Base-by-base conservation (phyloP, 1,139 yeast species). In the Candida gigantensis region DNA sequence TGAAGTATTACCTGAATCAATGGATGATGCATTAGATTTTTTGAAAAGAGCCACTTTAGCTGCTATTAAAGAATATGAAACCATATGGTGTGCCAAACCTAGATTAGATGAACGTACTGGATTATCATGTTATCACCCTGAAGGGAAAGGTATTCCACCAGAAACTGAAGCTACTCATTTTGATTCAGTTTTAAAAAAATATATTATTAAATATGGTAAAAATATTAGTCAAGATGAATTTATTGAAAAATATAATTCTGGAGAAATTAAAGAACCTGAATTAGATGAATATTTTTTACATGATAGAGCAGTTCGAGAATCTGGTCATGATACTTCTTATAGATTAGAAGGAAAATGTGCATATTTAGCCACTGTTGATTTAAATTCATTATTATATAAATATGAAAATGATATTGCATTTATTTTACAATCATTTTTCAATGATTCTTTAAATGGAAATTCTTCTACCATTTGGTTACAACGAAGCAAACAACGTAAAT, bases 91-190 rank as follows among this genome's bases (percentile, higher is more conserved):
- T 40, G 52, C 78, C 3, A 53, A 59, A 32, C 97, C 97, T 19
- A 72, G 98, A 42, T 62, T 77, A 21, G 97, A 92, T 53, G 65
- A 64, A 11, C 65, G 53, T n/a, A 80, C 97, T 0, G 96, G 96
- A 0, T 67, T 92, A 35, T 89, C 97, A 0, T 80, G 96, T 46
- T 94, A 88, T 57, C 88, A 87, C 51, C 97, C 98, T 0, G 84
- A 77, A 40, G 97, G 97, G 25, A 50, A 75, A 23, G 97, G 97
- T 13, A 78, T 92, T 30, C 98, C 98, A 4, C 97, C 97, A 6
- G 99, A 92, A 60, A 90, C 97, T 2, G 99, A 92, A 59, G 71
- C 94, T 0, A 79, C 88, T 4, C 98, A 94, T 65, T 92, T 92
- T 54, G 77, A 79, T 49, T 74, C 85, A 6, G 74, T 89, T 16